Base-by-base conservation (phyloP, 768 basidiomycete genomes). In the Mrakia blollopis region DNA sequence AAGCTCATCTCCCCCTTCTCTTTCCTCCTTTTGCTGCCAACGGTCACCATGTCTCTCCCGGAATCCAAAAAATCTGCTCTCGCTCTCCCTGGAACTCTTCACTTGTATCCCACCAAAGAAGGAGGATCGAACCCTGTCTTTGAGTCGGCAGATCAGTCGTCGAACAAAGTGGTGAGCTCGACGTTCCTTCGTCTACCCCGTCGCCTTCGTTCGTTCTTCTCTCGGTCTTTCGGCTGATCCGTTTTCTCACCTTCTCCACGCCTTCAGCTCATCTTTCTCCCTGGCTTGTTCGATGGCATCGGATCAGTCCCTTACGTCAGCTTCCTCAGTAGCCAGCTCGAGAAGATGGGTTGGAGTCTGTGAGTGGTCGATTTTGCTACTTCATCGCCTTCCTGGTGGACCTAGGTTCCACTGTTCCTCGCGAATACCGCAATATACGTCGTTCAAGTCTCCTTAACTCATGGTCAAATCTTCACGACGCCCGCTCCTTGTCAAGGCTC, bases 181-280 rank as follows among this genome's bases (percentile, higher is more conserved):
- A 0, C 57, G 7, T 54, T n/a, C 57, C 57, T 11, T 44, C 28
- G n/a, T n/a, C 52, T 2, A n/a, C 25, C 57, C 28, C 57, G 57
- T 9, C 57, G 1, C 28, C 18, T n/a, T n/a, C 35, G 16, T 60
- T 3, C 35, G 28, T 21, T 47, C 47, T 44, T 62, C 35, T 44
- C 11, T 44, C 39, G 39, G 11, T 44, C 10, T 14, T 14, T 44
- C 44, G 11, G 23, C 74, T 50, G 47, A 50, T 18, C 47, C 7
- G 65, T 16, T 67, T n/a, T n/a, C 74, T 11, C 28, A 68, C 52
- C 30, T n/a, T 65, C 65, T n/a, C 23, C 47, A 0, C n/a, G 16
- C 3, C 73, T 62, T 5, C 57, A 73, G 76, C 50, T 77, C 50
- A 39, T 77, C 54, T 77, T 77, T 28, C 52, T 77, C 8, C 76